These are phyloP conservation scores for Coemansia sp. DNA, from an alignment of 192 early-diverging fungal genomes.

Conservation along the genomic window DNA sequence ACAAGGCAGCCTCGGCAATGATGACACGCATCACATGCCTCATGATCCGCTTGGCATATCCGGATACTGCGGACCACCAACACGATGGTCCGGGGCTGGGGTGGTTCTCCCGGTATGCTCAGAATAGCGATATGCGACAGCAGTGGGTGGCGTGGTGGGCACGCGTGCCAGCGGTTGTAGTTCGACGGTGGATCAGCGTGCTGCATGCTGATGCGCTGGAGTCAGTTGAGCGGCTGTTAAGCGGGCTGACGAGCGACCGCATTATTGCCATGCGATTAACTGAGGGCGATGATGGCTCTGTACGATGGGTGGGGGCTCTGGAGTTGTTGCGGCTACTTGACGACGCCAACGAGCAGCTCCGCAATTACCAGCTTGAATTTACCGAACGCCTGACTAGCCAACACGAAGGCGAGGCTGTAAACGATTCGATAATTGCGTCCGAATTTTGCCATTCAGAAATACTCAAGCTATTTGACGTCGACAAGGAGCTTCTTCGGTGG, in stretches of 20 bases:
- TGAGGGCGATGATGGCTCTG: slow-evolving; percentile 12
- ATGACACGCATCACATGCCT: slow-evolving; percentile 21
- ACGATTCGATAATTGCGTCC: neutral
- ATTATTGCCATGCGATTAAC: slow-evolving; percentile 22
- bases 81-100: neutral
- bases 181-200: slow-evolving; percentile 23
- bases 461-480: slow-evolving; percentile 32
- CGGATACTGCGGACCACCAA: neutral
- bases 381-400: neutral
- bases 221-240: slow-evolving; percentile 11
- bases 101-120: slow-evolving; percentile 36
- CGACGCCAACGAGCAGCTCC: slow-evolving; percentile 25
- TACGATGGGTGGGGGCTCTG: slow-evolving; percentile 33
- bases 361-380: slow-evolving; percentile 8
- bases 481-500: slow-evolving; percentile 32
- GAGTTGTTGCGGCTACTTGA: slow-evolving; percentile 44
- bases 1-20: neutral
- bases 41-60: slow-evolving; percentile 9
- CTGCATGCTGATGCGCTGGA: slow-evolving; percentile 28
- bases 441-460: slow-evolving; percentile 16
- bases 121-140: slow-evolving; percentile 23
- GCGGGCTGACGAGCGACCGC: slow-evolving; percentile 28
- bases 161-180: slow-evolving; percentile 25
- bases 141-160: slow-evolving; percentile 52
- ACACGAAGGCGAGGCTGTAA: neutral